These are phyloP conservation scores for Cephalotrichum gorgonifer DNA, from an alignment of 2,329 filamentous ascomycete species.

Conservation along the genomic window DNA sequence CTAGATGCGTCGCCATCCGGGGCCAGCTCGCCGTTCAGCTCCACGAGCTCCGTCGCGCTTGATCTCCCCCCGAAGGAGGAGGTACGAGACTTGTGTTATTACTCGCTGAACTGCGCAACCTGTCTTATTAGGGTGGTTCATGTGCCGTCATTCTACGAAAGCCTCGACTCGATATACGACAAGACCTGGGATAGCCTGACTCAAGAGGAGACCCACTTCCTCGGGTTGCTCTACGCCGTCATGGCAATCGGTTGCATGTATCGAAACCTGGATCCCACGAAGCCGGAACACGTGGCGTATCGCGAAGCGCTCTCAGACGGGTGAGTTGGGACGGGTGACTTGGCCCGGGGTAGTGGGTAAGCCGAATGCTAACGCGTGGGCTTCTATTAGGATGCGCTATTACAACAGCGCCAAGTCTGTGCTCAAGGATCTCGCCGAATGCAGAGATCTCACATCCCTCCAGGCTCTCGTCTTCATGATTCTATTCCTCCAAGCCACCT, in stretches of 20 bases:
- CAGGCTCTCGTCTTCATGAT: constrained; percentile 74
- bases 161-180: constrained; percentile 69
- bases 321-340: constrained; percentile 22
- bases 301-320: constrained; percentile 44
- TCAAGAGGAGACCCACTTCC: constrained; percentile 54
- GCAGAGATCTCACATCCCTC: constrained; percentile 62
- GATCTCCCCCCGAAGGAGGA: constrained; percentile 60
- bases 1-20: constrained; percentile 61
- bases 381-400: constrained; percentile 54
- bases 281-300: constrained; percentile 36
- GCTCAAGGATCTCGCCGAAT: constrained; percentile 56
- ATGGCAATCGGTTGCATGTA: constrained; percentile 68
- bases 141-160: constrained; percentile 67
- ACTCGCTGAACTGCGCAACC: constrained; percentile 45
- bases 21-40: constrained; percentile 53
- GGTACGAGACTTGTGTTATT: constrained; percentile 42
- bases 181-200: constrained; percentile 51
- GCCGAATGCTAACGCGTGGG: neutral
- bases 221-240: constrained; percentile 61
- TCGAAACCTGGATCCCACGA: constrained; percentile 42
- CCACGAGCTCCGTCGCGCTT: constrained; percentile 39
- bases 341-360: neutral
- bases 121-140: constrained; percentile 63
- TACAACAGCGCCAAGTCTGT: constrained; percentile 58
- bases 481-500: constrained; percentile 69